Percentiles rank a stretch among this genome's conserved stretches.
Evolutionary conservation across 2,329 filamentous ascomycete genomes (phyloP).

Genomic region (Trichoderma simmonsii): DNA sequence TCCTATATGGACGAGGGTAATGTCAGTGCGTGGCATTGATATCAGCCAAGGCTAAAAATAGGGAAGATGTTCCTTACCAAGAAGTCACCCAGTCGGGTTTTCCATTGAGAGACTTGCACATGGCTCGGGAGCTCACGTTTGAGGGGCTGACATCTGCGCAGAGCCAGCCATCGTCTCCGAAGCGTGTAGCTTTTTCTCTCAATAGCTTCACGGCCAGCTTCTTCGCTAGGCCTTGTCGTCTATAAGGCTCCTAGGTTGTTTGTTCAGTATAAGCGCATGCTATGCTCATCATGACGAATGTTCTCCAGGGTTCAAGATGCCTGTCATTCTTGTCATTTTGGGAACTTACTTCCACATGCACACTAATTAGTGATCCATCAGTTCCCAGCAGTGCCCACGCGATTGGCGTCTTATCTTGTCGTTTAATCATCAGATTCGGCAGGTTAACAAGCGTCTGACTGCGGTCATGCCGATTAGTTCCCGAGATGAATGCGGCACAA

Average conservation of each 20-base stretch:
- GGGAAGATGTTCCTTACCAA: slow-evolving; percentile 48
- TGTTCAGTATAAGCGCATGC: not conserved
- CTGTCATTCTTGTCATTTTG: not conserved
- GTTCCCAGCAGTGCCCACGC: slow-evolving; percentile 64
- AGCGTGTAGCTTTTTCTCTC: slow-evolving; percentile 44
- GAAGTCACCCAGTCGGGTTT: slow-evolving; percentile 53
- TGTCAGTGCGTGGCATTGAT: not conserved
- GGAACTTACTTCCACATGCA: slow-evolving; percentile 54
- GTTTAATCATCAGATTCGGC: slow-evolving; percentile 47
- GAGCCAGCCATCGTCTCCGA: slow-evolving; percentile 49
- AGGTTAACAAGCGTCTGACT: slow-evolving; percentile 43
- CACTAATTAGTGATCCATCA: slow-evolving; percentile 58
- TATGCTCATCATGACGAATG: not conserved
- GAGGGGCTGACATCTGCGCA: slow-evolving; percentile 62
- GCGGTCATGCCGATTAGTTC: not conserved
- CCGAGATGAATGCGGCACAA: not conserved
- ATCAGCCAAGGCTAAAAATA: not conserved
- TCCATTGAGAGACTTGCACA: slow-evolving; percentile 61
- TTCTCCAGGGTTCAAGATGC: not conserved
- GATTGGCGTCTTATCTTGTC: slow-evolving; percentile 47
- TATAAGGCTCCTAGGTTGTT: slow-evolving; percentile 45
- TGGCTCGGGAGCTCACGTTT: slow-evolving; percentile 58
- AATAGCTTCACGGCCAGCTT: slow-evolving; percentile 58
- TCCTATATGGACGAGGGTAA: not conserved
- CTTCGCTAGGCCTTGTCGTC: slow-evolving; percentile 62